Conservation (phyloP, 345 rosid species). For the Melaleuca quinquenervia region DNA sequence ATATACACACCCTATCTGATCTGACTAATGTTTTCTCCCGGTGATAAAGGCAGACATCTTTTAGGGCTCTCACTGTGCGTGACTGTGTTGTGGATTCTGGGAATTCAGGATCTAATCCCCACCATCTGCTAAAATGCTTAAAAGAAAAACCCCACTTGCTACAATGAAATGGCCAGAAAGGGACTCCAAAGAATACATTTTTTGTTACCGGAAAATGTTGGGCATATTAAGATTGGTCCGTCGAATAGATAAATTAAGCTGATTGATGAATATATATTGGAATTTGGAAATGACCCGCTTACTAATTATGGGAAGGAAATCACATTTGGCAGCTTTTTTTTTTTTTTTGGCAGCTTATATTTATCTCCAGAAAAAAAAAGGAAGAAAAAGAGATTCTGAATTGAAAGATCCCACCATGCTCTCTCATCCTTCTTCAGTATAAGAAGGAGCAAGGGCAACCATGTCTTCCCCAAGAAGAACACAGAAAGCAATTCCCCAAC, state of each 20-base stretch:
- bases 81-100: not conserved
- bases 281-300: not conserved
- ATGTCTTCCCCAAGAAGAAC: constrained; percentile 20
- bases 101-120: constrained; percentile 33
- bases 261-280: not conserved
- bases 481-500: not conserved
- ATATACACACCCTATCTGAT: not conserved
- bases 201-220: not conserved
- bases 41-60: not conserved
- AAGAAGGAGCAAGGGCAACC: constrained; percentile 27
- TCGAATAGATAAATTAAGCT: not conserved
- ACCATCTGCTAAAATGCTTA: constrained; percentile 19
- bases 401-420: constrained; percentile 21
- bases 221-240: not conserved
- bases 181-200: not conserved
- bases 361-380: not conserved
- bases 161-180: not conserved
- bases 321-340: constrained; percentile 15
- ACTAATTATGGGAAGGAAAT: constrained; percentile 13
- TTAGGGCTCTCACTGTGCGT: not conserved
- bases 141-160: constrained; percentile 5
- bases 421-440: constrained; percentile 6
- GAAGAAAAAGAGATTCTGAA: constrained; percentile 15
- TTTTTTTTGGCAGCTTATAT: constrained; percentile 5
- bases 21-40: not conserved